Conservation (phyloP, 352 stramenopile genomes). For the Globisporangium heterothallicum region DNA sequence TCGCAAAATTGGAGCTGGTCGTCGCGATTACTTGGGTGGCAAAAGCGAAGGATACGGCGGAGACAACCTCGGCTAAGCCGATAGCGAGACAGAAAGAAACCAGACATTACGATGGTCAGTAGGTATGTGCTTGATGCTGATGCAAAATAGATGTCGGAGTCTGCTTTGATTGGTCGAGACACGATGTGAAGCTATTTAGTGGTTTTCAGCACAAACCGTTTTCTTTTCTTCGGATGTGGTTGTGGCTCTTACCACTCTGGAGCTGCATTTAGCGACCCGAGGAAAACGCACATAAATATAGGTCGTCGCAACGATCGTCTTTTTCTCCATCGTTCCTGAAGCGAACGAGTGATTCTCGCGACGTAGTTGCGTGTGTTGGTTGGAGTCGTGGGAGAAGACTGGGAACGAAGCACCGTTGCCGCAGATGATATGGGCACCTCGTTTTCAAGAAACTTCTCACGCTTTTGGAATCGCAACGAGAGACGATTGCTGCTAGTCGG, state of each 20-base stretch:
- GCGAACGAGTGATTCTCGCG: not conserved
- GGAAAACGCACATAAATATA: not conserved
- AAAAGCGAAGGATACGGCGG: slow-evolving; percentile 91
- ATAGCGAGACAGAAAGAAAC: not conserved
- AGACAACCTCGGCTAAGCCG: slow-evolving; percentile 77
- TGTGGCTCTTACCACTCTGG: not conserved
- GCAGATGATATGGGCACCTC: slow-evolving; percentile 64
- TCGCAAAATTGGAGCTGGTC: slow-evolving; percentile 90
- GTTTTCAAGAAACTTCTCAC: slow-evolving; percentile 56
- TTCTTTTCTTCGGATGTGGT: too few relatives aligned
- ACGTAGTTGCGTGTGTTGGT: not conserved
- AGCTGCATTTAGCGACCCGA: not conserved
- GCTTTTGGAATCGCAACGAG: slow-evolving; percentile 76
- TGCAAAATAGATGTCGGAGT: not conserved
- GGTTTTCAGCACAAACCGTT: not conserved
- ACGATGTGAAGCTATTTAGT: not conserved
- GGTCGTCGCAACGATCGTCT: not conserved
- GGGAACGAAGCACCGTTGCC: not conserved
- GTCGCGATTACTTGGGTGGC: slow-evolving; percentile 92
- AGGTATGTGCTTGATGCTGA: not conserved
- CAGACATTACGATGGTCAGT: too few relatives aligned
- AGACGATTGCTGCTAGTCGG: slow-evolving; percentile 70
- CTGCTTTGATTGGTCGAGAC: not conserved
- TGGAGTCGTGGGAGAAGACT: not conserved
- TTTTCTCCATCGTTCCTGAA: not conserved